Evolutionary conservation across 208 protist species (phyloP).

Genomic region (Leishmania mexicana): DNA sequence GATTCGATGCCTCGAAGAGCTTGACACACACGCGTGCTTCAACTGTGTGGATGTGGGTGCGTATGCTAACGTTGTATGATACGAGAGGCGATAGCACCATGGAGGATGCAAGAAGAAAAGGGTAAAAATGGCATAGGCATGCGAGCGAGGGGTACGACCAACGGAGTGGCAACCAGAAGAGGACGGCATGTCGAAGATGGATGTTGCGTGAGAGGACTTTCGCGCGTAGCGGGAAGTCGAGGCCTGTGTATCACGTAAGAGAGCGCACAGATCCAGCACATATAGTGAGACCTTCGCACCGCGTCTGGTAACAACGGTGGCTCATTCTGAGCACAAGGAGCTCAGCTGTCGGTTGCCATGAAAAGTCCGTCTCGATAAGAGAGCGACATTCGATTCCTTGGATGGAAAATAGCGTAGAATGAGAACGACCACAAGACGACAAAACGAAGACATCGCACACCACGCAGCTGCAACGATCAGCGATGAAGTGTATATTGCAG

Average conservation of each 20-base stretch:
- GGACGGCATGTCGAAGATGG: neutral
- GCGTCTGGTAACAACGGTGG: neutral
- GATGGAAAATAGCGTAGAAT: neutral
- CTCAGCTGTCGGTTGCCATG: neutral
- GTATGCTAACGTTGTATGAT: neutral
- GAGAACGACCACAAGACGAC: neutral
- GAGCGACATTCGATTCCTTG: neutral
- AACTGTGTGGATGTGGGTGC: neutral
- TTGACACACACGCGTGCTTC: neutral
- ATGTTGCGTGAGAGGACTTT: neutral
- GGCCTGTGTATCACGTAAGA: neutral
- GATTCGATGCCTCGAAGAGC: neutral
- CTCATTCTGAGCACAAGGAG: neutral
- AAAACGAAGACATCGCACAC: neutral
- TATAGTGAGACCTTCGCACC: neutral
- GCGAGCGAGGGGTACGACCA: neutral
- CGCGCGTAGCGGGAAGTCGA: neutral
- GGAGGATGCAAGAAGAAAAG: neutral
- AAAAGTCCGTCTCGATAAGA: neutral
- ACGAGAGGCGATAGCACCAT: neutral
- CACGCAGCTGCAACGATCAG: conserved; percentile 4
- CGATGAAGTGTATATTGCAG: neutral
- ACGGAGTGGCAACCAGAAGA: neutral
- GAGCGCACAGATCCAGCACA: neutral
- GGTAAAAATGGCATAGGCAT: neutral